Base-by-base conservation (phyloP, 495 filamentous ascomycete genomes). In the Tuber microsphaerosporum region DNA sequence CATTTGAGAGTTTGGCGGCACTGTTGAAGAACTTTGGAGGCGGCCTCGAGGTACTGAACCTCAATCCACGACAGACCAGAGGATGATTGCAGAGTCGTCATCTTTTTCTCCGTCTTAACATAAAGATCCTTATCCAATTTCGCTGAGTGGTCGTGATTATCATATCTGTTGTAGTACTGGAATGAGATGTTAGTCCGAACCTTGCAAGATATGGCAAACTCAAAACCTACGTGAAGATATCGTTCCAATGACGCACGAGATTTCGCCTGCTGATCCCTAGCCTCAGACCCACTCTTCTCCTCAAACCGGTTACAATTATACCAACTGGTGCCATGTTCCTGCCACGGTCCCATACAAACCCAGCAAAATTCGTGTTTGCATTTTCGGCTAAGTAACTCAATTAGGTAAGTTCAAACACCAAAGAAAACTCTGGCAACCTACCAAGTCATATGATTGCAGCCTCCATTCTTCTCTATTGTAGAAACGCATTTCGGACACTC, bases 261-360 rank as follows among this genome's bases (percentile, higher is more conserved):
- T 82, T 90, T 91, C 16, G 96, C 94, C 83, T 98, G 96, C 4
- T 91, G 92, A 80, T 94, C 92, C 22, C 96, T 88, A 7, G 94
- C 95, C 61, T 97, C 95, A 0, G 88, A 87, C 0, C 96, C 95
- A 72, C 92, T 96, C 86, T 93, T 97, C 85, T 98, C 95, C 82
- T 98, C 95, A 82, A 91, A 99, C 9, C 95, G 87, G 81, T 96
- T 99, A 88, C 95, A 99, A 83, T 97, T 99, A 85, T 99, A 99
- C 95, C 95, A 99, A 85, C 93, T 97, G n/a, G 95, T 98, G 74
- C 95, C 95, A 82, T 99, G 95, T 83, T 99, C 95, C 2, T 93
- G 94, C 95, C 95, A 99, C 14, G 97, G 86, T 1, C 95, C 95
- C 95, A 99, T 99, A 84, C 95, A 99, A 90, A 99, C 97, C 95